A percentile compares a stretch with the other conserved stretches of the same genome.
These are phyloP conservation scores for Cutaneotrichosporon dermatis DNA, from an alignment of 1,284 basidiomycete genomes.

Conservation along the genomic window DNA sequence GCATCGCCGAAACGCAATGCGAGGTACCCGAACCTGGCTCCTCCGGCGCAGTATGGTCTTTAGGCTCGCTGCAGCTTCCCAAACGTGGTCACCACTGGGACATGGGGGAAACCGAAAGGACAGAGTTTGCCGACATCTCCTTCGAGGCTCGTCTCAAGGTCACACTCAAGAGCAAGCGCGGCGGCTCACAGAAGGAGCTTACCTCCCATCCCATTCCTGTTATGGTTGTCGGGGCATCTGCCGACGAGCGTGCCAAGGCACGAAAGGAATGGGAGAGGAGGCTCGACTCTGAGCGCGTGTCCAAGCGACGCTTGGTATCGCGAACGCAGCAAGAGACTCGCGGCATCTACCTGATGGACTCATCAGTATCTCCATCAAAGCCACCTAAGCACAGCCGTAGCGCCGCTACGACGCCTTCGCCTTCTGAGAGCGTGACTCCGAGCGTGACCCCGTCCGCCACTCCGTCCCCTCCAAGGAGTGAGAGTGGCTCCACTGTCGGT, in stretches of 20 bases:
- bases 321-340: not conserved
- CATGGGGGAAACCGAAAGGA: slow-evolving; percentile 31
- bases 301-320: not conserved
- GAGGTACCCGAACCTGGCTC: slow-evolving; percentile 16
- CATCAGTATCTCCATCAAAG: no score
- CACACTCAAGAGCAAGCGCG: slow-evolving; percentile 21
- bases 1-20: slow-evolving; percentile 19
- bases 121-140: slow-evolving; percentile 26
- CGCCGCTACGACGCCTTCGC: no score
- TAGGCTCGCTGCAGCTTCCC: slow-evolving; percentile 23
- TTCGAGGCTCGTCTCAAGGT: slow-evolving; percentile 33
- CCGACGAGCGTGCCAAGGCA: not conserved
- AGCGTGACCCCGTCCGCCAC: no score
- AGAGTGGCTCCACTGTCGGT: no score
- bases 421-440: no score
- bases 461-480: not conserved
- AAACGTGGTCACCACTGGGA: slow-evolving; percentile 34
- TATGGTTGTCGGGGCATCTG: slow-evolving; percentile 1
- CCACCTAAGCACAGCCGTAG: no score
- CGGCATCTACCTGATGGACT: no score
- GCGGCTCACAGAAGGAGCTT: slow-evolving; percentile 18
- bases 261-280: not conserved
- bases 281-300: not conserved
- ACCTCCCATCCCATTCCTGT: not conserved
- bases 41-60: slow-evolving; percentile 21